Base-by-base conservation (phyloP, 2,329 filamentous ascomycete genomes). In the Trichoderma sp. region DNA sequence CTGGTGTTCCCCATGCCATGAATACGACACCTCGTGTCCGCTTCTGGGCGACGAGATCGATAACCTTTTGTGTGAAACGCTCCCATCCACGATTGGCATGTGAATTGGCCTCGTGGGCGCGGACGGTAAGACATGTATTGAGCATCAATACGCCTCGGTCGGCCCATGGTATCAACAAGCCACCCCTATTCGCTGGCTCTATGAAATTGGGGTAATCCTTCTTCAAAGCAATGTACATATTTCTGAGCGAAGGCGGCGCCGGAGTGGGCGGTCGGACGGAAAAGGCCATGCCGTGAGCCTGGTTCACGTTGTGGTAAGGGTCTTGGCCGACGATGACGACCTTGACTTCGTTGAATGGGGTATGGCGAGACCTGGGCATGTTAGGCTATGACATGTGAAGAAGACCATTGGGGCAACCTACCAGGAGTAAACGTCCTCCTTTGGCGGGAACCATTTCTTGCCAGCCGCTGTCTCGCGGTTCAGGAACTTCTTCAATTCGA, bases 221-320 rank as follows among this genome's bases (percentile, higher is more conserved):
- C 79, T 92, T 90, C 71, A 99, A 89, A 12, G 91, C 92, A 57
- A 87, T 94, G 86, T 97, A 99, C 84, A 99, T 98, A 83, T 99
- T 99, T 77, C 90, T 89, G 18, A 99, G 90, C 1, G 94, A 97
- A 0, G 95, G 95, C 0, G 96, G 96, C 1, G 95, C 94, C 4
- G 89, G 89, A 0, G 94, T 97, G 0, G 96, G 96, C 3, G 95
- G 91, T 11, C 93, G 93, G 70, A 98, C 95, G 62, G 94, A 97
- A 86, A 99, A 99, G 80, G 93, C 95, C 72, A 99, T 90, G 57
- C 96, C 96, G 81, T 98, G 96, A 65, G 96, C 96, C 86, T 99
- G 96, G 82, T 97, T 97, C 80, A 90, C 82, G 81, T 97, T 97
- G 85, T 99, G 96, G 82, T 99, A 99, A 3, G 96, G 96, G 80